Conservation (phyloP, 345 rosid species). For the Dovyalis caffra region DNA sequence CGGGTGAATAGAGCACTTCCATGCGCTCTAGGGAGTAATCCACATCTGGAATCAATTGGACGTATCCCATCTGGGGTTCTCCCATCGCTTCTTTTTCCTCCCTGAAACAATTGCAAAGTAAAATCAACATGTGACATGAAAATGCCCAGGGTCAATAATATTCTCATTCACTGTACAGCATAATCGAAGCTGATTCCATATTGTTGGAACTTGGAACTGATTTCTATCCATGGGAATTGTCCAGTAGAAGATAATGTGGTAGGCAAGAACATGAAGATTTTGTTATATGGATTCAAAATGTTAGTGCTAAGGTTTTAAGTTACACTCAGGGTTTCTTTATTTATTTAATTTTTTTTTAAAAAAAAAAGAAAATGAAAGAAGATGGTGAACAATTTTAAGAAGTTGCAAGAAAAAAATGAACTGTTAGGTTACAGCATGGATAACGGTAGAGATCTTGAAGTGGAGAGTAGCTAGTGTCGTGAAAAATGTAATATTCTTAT, state of each 20-base stretch:
- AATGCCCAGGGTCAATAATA: constrained; percentile 5
- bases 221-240: not conserved
- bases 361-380: no score
- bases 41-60: constrained; percentile 82
- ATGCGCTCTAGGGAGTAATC: constrained; percentile 94
- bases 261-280: not conserved
- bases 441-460: not conserved
- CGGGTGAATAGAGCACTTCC: constrained; percentile 99
- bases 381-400: not conserved
- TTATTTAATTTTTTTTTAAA: no score
- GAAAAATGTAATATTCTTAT: not conserved
- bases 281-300: not conserved
- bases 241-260: not conserved
- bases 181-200: not conserved
- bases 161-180: constrained; percentile 1
- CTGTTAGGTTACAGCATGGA: not conserved
- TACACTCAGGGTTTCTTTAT: not conserved
- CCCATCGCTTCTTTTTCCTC: constrained; percentile 98
- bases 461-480: not conserved
- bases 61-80: constrained; percentile 74
- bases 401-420: not conserved
- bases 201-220: constrained; percentile 1
- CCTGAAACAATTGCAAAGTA: constrained; percentile 43
- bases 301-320: not conserved
- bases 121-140: constrained; percentile 9